Conservation (phyloP, 2,329 filamentous ascomycete species). For the Phaeophleospora eucalypticola region DNA sequence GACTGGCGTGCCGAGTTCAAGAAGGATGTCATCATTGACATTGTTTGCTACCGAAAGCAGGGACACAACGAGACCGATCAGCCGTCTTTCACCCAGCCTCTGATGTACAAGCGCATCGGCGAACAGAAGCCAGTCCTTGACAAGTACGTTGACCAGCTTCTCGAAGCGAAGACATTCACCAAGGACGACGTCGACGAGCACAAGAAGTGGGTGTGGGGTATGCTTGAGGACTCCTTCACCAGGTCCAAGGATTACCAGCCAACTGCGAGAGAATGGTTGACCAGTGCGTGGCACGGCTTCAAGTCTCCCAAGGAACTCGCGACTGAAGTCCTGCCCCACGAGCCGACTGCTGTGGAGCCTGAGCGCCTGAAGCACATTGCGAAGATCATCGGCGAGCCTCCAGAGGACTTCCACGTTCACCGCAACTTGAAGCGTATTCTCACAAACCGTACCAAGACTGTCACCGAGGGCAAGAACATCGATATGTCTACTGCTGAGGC, state of each 20-base stretch:
- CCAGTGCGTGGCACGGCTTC: slow-evolving; percentile 98
- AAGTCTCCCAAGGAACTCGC: slow-evolving; percentile 98
- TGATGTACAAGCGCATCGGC: slow-evolving; percentile 98
- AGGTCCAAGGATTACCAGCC: slow-evolving; percentile 97
- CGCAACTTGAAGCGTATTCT: slow-evolving; percentile 97
- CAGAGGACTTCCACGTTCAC: slow-evolving; percentile 84
- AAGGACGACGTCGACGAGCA: slow-evolving; percentile 98
- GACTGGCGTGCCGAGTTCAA: slow-evolving; percentile 99
- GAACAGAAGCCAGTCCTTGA: slow-evolving; percentile 80
- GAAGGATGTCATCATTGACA: slow-evolving; percentile 94
- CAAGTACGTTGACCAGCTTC: slow-evolving; percentile 85
- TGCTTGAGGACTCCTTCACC: slow-evolving; percentile 96
- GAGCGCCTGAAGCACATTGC: slow-evolving; percentile 77
- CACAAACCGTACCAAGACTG: slow-evolving; percentile 81
- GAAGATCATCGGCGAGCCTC: slow-evolving; percentile 69
- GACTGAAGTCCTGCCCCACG: slow-evolving; percentile 87
- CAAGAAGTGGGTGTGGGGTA: slow-evolving; percentile 99
- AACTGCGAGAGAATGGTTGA: slow-evolving; percentile 96
- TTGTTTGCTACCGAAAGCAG: slow-evolving; percentile 98
- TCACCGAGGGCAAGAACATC: slow-evolving; percentile 87
- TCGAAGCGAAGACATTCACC: slow-evolving; percentile 89
- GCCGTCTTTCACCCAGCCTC: slow-evolving; percentile 97
- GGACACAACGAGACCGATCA: slow-evolving; percentile 99
- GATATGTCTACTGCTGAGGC: slow-evolving; percentile 98
- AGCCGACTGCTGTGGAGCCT: slow-evolving; percentile 73